Conservation (phyloP, 108 stramenopile genomes). For the Fistulifera solaris region DNA sequence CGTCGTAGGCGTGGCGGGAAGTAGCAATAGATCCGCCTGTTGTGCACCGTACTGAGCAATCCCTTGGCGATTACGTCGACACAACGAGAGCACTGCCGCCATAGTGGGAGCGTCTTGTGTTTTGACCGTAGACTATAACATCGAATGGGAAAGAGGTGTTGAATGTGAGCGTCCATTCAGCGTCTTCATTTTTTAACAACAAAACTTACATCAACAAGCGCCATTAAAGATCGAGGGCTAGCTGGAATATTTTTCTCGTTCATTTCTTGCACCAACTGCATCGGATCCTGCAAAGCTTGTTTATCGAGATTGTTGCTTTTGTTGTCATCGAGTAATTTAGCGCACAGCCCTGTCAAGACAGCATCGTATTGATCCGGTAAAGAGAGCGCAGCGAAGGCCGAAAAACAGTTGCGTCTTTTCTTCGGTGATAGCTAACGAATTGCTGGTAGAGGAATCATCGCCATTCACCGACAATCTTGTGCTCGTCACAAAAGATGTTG, state of each 20-base stretch:
- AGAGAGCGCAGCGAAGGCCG: slow-evolving; percentile 56
- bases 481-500: too few relatives aligned
- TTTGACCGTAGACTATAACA: slow-evolving; percentile 48
- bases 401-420: slow-evolving; percentile 39
- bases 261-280: slow-evolving; percentile 71
- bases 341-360: slow-evolving; percentile 77
- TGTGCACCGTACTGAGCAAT: slow-evolving; percentile 51
- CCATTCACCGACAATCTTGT: too few relatives aligned
- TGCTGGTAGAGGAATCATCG: too few relatives aligned
- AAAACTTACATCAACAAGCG: slow-evolving; percentile 77
- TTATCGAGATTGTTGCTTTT: slow-evolving; percentile 1
- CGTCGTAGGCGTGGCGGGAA: slow-evolving; percentile 29
- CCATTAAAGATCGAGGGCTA: slow-evolving; percentile 56
- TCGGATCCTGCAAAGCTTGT: slow-evolving; percentile 40
- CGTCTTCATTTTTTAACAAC: too few relatives aligned
- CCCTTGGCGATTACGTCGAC: slow-evolving; percentile 34
- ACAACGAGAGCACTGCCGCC: slow-evolving; percentile 46
- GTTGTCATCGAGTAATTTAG: slow-evolving; percentile 59
- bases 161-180: too few relatives aligned
- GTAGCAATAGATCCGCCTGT: slow-evolving; percentile 37
- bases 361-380: slow-evolving; percentile 82
- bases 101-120: slow-evolving; percentile 62
- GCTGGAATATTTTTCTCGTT: slow-evolving; percentile 52
- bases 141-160: background rate
- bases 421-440: too few relatives aligned